phyloP scores from a whole-genome alignment of 345 rosid genomes.

The Linum lewisii region DNA sequence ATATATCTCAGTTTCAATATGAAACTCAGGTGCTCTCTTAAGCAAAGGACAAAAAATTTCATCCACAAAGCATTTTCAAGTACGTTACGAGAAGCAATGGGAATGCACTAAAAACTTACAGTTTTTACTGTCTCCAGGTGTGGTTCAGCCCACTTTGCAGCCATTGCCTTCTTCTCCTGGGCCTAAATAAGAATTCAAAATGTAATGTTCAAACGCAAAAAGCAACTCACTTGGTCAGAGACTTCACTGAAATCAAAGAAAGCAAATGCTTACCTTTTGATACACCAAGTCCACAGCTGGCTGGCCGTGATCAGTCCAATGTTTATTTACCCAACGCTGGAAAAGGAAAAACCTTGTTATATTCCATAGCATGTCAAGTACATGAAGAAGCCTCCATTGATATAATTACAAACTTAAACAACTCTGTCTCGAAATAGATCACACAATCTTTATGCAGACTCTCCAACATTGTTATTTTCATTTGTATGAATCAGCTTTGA shows the following conservation, averaged over 20 bases:
- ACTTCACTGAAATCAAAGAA: neutral
- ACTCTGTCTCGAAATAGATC: neutral
- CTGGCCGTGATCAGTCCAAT: slow-evolving; percentile 30
- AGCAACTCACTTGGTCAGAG: neutral
- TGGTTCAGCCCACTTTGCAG: slow-evolving; percentile 24
- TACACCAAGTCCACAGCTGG: slow-evolving; percentile 25
- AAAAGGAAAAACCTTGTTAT: neutral
- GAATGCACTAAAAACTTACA: slow-evolving; percentile 18
- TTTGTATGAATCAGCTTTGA: too few relatives aligned
- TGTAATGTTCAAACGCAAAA: neutral
- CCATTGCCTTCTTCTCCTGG: slow-evolving; percentile 20
- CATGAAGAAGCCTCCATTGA: neutral
- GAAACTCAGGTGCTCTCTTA: too few relatives aligned
- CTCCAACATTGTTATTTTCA: too few relatives aligned
- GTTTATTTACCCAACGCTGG: slow-evolving; percentile 22
- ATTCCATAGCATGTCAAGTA: neutral
- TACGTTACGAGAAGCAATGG: too few relatives aligned
- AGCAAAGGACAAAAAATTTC: too few relatives aligned
- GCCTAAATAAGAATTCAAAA: neutral
- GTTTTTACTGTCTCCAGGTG: slow-evolving; percentile 23
- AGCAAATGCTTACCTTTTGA: slow-evolving; percentile 24
- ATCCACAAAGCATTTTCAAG: too few relatives aligned
- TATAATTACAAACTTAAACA: neutral
- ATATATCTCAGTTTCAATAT: too few relatives aligned
- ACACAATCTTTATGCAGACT: neutral